phyloP scores from a whole-genome alignment of 2,329 filamentous ascomycete genomes.

The Pseudonectria buxi region DNA sequence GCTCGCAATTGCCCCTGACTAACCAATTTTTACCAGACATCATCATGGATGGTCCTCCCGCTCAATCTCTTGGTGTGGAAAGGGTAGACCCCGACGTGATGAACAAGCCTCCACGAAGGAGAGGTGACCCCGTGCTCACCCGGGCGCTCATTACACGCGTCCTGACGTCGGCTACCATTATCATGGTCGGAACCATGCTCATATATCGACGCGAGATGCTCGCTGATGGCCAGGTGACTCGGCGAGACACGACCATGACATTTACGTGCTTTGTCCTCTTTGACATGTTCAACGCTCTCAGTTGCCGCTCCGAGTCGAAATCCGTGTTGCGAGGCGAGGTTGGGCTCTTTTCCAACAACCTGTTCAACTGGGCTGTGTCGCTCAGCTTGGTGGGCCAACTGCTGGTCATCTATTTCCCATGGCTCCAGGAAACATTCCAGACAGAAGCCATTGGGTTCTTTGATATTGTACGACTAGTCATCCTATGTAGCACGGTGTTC shows the following conservation, averaged over 20 bases:
- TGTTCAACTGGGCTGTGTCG: conserved; percentile 94
- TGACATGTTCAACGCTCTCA: conserved; percentile 98
- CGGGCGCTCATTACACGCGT: conserved; percentile 75
- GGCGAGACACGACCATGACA: conserved; percentile 97
- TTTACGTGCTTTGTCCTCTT: conserved; percentile 99
- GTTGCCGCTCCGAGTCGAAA: conserved; percentile 86
- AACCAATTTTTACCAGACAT: conserved; percentile 63
- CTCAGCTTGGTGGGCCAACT: conserved; percentile 80
- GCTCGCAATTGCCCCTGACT: conserved; percentile 1
- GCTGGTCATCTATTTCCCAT: conserved; percentile 90
- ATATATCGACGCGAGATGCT: conserved; percentile 92
- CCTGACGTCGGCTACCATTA: conserved; percentile 76
- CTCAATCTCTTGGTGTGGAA: conserved; percentile 94
- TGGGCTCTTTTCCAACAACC: conserved; percentile 73
- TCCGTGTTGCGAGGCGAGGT: conserved; percentile 83
- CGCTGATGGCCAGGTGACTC: conserved; percentile 72
- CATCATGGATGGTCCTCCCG: conserved; percentile 97
- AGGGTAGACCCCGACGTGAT: conserved; percentile 92
- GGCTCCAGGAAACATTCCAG: conserved; percentile 90
- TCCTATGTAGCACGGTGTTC: conserved; percentile 83
- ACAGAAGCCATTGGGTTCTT: conserved; percentile 73
- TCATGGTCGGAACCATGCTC: conserved; percentile 85
- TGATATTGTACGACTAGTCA: conserved; percentile 67
- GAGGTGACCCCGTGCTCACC: conserved; percentile 87
- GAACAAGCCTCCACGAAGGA: conserved; percentile 75